These are phyloP conservation scores for Hanseniaspora pseudoguilliermondii DNA, from an alignment of 805 yeast genomes.

Conservation along the genomic window DNA sequence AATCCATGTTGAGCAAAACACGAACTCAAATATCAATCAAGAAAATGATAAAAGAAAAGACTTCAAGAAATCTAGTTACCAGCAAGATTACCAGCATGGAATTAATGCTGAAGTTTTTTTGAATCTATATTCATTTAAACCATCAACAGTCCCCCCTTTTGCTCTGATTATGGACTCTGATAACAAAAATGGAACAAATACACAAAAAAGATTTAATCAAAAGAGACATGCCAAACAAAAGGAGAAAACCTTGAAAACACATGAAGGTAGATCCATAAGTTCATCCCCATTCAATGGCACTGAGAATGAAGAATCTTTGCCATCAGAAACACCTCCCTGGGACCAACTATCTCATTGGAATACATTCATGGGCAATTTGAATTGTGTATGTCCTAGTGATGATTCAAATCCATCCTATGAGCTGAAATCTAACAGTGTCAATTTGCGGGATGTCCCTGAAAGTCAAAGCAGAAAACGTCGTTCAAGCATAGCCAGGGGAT, in stretches of 20 bases:
- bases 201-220: slow-evolving; percentile 6
- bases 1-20: no score
- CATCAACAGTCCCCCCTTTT: slow-evolving; percentile 48
- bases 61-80: no score
- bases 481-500: neutral
- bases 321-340: neutral
- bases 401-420: neutral
- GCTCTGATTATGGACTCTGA: slow-evolving; percentile 38
- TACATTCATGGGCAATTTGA: neutral
- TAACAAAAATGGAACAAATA: neutral
- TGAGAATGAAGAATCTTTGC: neutral
- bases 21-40: neutral
- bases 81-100: neutral
- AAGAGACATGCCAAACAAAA: slow-evolving; percentile 4
- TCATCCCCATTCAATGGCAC: neutral
- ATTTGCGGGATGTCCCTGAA: neutral
- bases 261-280: neutral
- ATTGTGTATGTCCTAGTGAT: neutral
- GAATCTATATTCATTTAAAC: slow-evolving; percentile 28
- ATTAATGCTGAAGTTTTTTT: slow-evolving; percentile 15
- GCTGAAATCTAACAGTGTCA: neutral
- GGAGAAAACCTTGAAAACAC: neutral
- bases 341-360: slow-evolving; percentile 5
- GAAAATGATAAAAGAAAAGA: neutral
- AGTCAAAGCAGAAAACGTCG: neutral